Conservation (phyloP, 2,329 filamentous ascomycete species). For the Epichloe gansuensis region DNA sequence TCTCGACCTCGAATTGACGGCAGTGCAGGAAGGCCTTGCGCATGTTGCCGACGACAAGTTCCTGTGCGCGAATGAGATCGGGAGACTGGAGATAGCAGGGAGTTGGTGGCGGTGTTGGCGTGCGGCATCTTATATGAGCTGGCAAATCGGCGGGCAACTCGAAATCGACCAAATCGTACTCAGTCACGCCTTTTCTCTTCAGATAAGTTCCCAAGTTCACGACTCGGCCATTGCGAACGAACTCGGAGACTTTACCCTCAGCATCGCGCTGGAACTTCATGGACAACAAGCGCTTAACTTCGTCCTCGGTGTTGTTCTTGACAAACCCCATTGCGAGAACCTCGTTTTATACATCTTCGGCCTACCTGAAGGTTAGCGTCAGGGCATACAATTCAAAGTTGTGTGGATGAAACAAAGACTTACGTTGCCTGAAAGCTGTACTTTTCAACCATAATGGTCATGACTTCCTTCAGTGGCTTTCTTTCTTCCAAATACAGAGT, state of each 20-base stretch:
- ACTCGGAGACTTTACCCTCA: constrained; percentile 39
- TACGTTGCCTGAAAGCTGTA: constrained; percentile 38
- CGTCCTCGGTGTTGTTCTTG: constrained; percentile 42
- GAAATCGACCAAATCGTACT: constrained; percentile 38
- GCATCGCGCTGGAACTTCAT: constrained; percentile 42
- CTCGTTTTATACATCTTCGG: constrained; percentile 46
- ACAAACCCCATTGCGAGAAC: constrained; percentile 42
- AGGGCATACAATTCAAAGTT: background rate
- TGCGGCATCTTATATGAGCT: constrained; percentile 31
- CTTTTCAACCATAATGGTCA: constrained; percentile 35
- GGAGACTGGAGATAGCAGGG: constrained; percentile 30
- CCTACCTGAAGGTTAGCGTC: constrained; percentile 18
- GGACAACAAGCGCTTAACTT: constrained; percentile 36
- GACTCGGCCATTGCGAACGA: constrained; percentile 39
- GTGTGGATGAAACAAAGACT: constrained; percentile 11
- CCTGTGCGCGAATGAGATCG: constrained; percentile 31
- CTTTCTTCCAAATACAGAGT: constrained; percentile 36
- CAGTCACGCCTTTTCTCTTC: constrained; percentile 40
- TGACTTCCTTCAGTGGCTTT: constrained; percentile 39
- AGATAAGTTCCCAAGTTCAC: constrained; percentile 40
- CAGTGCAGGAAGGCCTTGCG: constrained; percentile 32
- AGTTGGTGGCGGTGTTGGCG: constrained; percentile 30
- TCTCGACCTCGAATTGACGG: constrained; percentile 29
- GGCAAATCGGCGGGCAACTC: constrained; percentile 30
- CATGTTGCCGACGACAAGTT: constrained; percentile 31